These are phyloP conservation scores for Fusarium solani-melongenae DNA, from an alignment of 2,329 filamentous ascomycete genomes.

Conservation along the genomic window DNA sequence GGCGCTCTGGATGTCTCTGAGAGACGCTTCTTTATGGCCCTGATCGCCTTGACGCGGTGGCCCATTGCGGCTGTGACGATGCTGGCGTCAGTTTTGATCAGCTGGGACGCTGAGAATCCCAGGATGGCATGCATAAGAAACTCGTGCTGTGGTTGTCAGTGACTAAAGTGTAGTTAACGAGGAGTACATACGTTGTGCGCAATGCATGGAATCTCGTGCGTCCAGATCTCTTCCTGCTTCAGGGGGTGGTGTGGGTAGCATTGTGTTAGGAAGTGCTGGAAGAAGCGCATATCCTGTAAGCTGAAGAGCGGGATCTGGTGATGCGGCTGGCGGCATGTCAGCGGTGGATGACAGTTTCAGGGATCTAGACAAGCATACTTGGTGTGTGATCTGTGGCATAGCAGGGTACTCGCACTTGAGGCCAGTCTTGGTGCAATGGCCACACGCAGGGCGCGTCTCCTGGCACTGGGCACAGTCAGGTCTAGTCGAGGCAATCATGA, in stretches of 20 bases:
- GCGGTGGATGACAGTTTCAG: neutral
- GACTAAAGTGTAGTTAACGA: neutral
- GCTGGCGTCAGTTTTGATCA: slow-evolving; percentile 62
- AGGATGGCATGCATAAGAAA: slow-evolving; percentile 79
- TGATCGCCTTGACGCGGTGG: slow-evolving; percentile 74
- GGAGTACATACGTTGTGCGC: slow-evolving; percentile 67
- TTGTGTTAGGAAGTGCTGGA: slow-evolving; percentile 72
- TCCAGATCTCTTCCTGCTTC: slow-evolving; percentile 74
- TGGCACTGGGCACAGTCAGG: slow-evolving; percentile 62
- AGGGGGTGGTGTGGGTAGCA: slow-evolving; percentile 74
- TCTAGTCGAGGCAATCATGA: neutral
- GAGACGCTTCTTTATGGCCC: slow-evolving; percentile 68
- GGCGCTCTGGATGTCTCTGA: slow-evolving; percentile 53
- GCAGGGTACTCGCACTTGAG: slow-evolving; percentile 72
- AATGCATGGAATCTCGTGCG: slow-evolving; percentile 73
- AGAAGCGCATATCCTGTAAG: slow-evolving; percentile 74
- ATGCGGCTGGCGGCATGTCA: slow-evolving; percentile 56
- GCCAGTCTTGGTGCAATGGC: slow-evolving; percentile 71
- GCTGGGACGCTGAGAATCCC: slow-evolving; percentile 74
- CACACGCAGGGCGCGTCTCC: slow-evolving; percentile 71
- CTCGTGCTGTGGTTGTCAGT: slow-evolving; percentile 60
- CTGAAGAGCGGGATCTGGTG: slow-evolving; percentile 69
- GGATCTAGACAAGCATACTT: slow-evolving; percentile 48
- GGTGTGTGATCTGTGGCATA: slow-evolving; percentile 61
- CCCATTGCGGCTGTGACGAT: slow-evolving; percentile 68